Conservation (phyloP, 1,284 basidiomycete species). For the Ganoderma resinaceum region DNA sequence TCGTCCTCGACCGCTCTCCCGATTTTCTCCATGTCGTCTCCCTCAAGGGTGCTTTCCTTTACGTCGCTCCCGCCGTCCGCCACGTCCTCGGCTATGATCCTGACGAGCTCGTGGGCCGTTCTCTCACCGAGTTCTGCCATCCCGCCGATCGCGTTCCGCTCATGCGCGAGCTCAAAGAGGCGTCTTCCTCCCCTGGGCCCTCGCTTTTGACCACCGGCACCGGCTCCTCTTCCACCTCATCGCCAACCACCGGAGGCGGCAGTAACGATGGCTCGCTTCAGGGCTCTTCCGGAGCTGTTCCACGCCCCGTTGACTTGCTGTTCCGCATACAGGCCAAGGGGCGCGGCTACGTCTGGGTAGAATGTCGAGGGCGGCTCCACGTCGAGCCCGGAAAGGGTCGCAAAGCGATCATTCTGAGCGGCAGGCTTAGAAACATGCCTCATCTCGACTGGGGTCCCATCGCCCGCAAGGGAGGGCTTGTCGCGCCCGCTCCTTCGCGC, state of each 20-base stretch:
- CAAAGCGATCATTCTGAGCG: slow-evolving; percentile 88
- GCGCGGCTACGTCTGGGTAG: slow-evolving; percentile 84
- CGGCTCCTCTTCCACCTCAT: slow-evolving; percentile 17
- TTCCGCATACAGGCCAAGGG: slow-evolving; percentile 77
- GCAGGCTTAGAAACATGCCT: slow-evolving; percentile 74
- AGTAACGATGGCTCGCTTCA: slow-evolving; percentile 9
- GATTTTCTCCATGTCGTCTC: slow-evolving; percentile 93
- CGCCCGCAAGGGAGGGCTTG: slow-evolving; percentile 54
- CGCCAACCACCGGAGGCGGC: slow-evolving; percentile 11
- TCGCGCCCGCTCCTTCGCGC: slow-evolving; percentile 21
- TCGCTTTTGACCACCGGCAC: slow-evolving; percentile 16
- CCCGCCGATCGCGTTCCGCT: slow-evolving; percentile 90
- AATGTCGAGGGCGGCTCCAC: slow-evolving; percentile 85
- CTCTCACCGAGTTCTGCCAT: slow-evolving; percentile 84
- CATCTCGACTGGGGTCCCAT: slow-evolving; percentile 67
- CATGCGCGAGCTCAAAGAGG: slow-evolving; percentile 92
- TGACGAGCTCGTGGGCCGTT: slow-evolving; percentile 82
- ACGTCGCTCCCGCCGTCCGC: slow-evolving; percentile 85
- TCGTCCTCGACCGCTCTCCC: slow-evolving; percentile 72
- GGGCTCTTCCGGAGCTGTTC: slow-evolving; percentile 30
- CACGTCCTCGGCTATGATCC: slow-evolving; percentile 83
- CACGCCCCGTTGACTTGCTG: slow-evolving; percentile 72
- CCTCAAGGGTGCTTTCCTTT: slow-evolving; percentile 93
- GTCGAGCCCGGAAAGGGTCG: slow-evolving; percentile 90
- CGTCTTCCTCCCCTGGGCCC: slow-evolving; percentile 47